phyloP scores from a whole-genome alignment of 352 stramenopile species.

The Halophytophthora polymorphica region DNA sequence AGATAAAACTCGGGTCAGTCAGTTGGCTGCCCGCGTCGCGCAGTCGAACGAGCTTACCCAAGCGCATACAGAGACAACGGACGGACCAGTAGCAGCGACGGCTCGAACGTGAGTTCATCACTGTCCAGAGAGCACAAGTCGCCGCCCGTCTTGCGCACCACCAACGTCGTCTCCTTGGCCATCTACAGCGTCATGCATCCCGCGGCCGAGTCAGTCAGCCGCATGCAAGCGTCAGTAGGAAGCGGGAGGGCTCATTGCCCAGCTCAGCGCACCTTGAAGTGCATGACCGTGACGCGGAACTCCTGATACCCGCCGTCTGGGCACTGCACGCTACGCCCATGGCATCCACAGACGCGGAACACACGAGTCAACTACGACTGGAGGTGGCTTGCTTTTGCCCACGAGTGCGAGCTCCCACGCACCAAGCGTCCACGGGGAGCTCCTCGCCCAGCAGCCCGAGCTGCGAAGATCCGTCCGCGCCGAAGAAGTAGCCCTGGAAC shows the following conservation, averaged over 20 bases:
- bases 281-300: conserved; percentile 54
- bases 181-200: background rate
- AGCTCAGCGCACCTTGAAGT: conserved; percentile 36
- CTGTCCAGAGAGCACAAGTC: conserved; percentile 51
- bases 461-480: conserved; percentile 30
- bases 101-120: conserved; percentile 41
- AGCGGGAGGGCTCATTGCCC: background rate
- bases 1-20: conserved; percentile 3
- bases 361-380: background rate
- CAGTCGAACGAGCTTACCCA: conserved; percentile 2
- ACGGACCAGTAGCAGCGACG: conserved; percentile 32
- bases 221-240: background rate
- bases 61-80: background rate
- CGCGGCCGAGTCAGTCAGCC: too few relatives aligned
- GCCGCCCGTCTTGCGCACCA: conserved; percentile 59
- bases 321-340: conserved; percentile 40
- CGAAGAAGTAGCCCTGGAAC: conserved; percentile 73
- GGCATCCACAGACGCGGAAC: background rate
- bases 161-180: conserved; percentile 33
- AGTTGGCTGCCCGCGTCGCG: background rate
- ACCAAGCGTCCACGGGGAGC: conserved; percentile 63
- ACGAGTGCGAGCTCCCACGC: conserved; percentile 1
- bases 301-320: conserved; percentile 66
- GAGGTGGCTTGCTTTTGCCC: background rate
- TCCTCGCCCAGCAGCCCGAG: conserved; percentile 59